Evolutionary conservation across 108 stramenopile genomes (phyloP).

Genomic region (Nitzschia putrida): DNA sequence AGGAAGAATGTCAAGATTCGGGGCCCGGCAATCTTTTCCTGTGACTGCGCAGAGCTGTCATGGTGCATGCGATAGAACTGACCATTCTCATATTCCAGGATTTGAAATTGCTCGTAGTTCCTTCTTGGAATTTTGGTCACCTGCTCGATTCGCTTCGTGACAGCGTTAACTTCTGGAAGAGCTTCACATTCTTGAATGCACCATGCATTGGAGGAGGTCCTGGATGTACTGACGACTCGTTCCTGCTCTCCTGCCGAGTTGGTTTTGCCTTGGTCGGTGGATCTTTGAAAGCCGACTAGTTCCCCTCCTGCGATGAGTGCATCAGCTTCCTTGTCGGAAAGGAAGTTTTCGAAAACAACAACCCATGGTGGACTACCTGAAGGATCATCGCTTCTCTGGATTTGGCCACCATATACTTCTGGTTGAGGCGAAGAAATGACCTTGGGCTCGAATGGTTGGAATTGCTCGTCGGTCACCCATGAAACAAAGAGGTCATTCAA

Average conservation of each 20-base stretch:
- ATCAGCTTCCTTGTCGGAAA: conserved; percentile 61
- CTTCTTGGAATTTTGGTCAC: conserved; percentile 46
- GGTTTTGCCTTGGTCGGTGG: conserved; percentile 50
- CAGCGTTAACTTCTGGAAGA: conserved; percentile 22
- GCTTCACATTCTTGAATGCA: conserved; percentile 39
- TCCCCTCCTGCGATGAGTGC: conserved; percentile 46
- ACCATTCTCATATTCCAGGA: conserved; percentile 55
- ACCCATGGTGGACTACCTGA: conserved; percentile 61
- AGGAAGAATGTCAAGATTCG: conserved; percentile 84
- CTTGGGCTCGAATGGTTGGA: conserved; percentile 31
- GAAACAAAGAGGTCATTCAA: conserved; percentile 50
- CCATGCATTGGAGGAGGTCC: conserved; percentile 63
- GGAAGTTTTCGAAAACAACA: conserved; percentile 75
- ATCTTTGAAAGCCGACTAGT: conserved; percentile 39
- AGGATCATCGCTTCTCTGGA: background rate
- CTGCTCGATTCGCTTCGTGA: conserved; percentile 56
- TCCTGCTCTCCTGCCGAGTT: conserved; percentile 39
- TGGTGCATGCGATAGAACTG: conserved; percentile 76
- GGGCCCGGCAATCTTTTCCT: conserved; percentile 58
- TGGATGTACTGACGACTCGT: conserved; percentile 29
- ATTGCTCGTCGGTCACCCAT: conserved; percentile 44
- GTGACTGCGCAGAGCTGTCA: conserved; percentile 44
- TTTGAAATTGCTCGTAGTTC: conserved; percentile 74
- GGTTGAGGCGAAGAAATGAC: conserved; percentile 24
- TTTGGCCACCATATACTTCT: conserved; percentile 3